Evolutionary conservation across 2,329 filamentous ascomycete genomes (phyloP), one percentile per base, ranked within the genome.

Genomic region (Xylaria sp.): DNA sequence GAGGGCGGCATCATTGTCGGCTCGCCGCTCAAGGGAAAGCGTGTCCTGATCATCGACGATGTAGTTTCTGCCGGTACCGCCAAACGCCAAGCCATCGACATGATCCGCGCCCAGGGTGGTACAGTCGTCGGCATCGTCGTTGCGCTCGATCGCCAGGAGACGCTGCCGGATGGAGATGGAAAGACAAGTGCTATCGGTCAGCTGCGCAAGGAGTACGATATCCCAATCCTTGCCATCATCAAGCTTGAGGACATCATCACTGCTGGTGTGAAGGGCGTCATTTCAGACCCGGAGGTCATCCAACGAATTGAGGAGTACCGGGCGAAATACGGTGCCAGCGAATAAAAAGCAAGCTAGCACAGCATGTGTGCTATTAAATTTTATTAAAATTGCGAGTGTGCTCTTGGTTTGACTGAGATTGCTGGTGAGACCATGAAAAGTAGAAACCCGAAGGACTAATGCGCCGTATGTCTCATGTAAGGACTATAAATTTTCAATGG

Each of bases 21-120:
- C 12, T 92, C 93, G 34, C 87, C 91, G 7, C 84, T 98, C 60
- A 91, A 92, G 81, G 94, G 93, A 62, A 94, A 96, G 86, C 89
- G 87, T 68, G 89, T 97, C 18, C 85, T 99, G 39, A 92, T 99
- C 74, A 91, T 99, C 46, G 96, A 99, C 83, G 96, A 98, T 81
- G 95, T 99, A 65, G 95, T 98, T 76, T 97, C 94, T 0, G 95
- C 94, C 0, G 96, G 96, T 32, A 98, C 94, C 1, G 96, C 96
- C 46, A 94, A 97, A 83, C 87, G 94, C 66, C 94, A 98, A 80
- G 93, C 95, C 15, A 94, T 98, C 68, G 89, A 89, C 63, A 96
- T 97, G 80, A 97, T 98, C 78, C 87, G 89, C 75, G 89, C 89
- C 74, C 91, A 97, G 78, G 96, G 95, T 2, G 96, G 95, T 1